phyloP scores from a whole-genome alignment of 176 grass and related monocot genomes.

The Saccharum spontaneum region DNA sequence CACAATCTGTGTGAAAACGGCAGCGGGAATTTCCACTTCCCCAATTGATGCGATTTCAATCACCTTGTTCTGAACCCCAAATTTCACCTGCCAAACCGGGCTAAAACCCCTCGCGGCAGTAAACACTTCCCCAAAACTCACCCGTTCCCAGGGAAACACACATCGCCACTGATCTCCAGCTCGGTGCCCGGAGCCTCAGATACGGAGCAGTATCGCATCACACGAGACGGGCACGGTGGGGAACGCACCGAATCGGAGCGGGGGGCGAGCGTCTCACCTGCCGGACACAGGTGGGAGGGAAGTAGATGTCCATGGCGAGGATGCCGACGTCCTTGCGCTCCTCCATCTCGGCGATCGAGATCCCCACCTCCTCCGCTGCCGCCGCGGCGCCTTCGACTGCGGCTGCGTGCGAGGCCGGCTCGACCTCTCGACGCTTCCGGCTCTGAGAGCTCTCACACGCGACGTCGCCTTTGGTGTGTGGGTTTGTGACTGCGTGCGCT shows the following conservation, averaged over 20 bases:
- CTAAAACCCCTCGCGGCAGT: too few relatives aligned
- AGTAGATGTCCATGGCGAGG: slow-evolving; percentile 96
- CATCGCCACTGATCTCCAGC: neutral
- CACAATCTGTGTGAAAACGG: too few relatives aligned
- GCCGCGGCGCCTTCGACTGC: neutral
- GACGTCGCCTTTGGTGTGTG: too few relatives aligned
- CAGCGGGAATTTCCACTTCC: too few relatives aligned
- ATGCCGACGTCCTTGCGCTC: slow-evolving; percentile 79
- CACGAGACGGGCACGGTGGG: neutral
- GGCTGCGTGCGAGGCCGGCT: neutral
- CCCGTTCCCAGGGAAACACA: too few relatives aligned
- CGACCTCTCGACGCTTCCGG: neutral
- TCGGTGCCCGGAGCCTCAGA: neutral
- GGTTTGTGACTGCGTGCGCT: too few relatives aligned
- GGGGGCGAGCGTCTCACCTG: slow-evolving; percentile 42
- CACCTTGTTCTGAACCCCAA: too few relatives aligned
- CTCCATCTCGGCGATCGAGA: slow-evolving; percentile 42
- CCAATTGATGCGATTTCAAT: too few relatives aligned
- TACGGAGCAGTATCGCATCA: neutral
- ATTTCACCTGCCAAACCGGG: too few relatives aligned
- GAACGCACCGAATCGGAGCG: neutral
- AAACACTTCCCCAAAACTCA: too few relatives aligned
- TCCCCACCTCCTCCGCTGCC: neutral
- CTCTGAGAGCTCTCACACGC: neutral
- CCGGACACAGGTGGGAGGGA: slow-evolving; percentile 73